These are phyloP conservation scores for Curvularia lunata DNA, from an alignment of 2,329 filamentous ascomycete genomes.

Conservation along the genomic window DNA sequence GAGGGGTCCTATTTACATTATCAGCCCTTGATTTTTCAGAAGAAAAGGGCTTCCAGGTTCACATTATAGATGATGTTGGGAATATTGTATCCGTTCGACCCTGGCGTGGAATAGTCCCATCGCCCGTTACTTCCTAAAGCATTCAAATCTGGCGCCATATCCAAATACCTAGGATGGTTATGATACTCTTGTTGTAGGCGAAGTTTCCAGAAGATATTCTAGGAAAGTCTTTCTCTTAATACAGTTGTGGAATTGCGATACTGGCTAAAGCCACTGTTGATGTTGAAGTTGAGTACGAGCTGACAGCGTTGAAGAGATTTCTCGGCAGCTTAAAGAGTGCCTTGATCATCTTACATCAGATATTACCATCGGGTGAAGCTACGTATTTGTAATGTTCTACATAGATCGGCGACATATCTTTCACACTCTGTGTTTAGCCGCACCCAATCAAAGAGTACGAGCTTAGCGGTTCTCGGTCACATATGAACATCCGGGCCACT, in stretches of 20 bases:
- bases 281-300: neutral
- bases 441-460: neutral
- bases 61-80: slow-evolving; percentile 49
- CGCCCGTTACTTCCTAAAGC: slow-evolving; percentile 41
- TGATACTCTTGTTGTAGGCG: neutral
- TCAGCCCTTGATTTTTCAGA: neutral
- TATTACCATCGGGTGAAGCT: neutral
- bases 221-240: too few relatives aligned
- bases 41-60: neutral
- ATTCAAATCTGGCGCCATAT: slow-evolving; percentile 55
- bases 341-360: neutral
- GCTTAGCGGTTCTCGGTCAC: neutral
- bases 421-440: neutral
- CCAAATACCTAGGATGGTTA: neutral
- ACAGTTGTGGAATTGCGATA: neutral
- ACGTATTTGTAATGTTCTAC: neutral
- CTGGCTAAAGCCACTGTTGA: neutral
- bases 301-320: neutral
- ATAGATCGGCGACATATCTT: neutral
- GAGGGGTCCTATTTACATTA: slow-evolving; percentile 19
- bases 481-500: neutral
- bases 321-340: neutral
- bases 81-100: slow-evolving; percentile 51
- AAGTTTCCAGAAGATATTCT: neutral
- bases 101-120: slow-evolving; percentile 54